These are phyloP conservation scores for Chondrus crispus DNA, from an alignment of 23 red algal genomes.

Conservation along the genomic window DNA sequence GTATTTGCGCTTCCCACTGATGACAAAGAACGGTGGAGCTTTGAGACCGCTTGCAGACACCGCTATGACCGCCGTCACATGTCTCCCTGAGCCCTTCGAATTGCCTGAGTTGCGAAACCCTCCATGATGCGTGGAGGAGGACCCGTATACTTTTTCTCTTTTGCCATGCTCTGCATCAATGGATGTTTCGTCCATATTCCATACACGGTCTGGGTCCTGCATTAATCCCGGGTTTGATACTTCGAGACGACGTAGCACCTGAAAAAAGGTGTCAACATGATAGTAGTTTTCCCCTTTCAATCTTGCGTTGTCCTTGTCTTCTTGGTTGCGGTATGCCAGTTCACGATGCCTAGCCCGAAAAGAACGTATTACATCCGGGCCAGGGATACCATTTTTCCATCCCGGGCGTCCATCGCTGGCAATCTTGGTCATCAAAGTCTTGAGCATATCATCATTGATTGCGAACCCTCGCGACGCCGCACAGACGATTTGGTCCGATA, in stretches of 20 bases:
- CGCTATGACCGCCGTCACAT: neutral
- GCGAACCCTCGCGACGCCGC: no score
- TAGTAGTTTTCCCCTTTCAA: neutral
- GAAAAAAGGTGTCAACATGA: neutral
- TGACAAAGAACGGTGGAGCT: conserved; percentile 6
- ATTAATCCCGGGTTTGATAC: neutral
- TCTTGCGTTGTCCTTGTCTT: neutral
- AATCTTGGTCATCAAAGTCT: neutral
- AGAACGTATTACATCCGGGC: neutral
- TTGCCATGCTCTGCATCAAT: neutral
- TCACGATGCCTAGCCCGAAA: neutral
- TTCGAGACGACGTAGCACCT: neutral
- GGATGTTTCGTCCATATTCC: neutral
- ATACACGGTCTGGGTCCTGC: neutral
- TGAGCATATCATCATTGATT: neutral
- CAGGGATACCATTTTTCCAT: neutral
- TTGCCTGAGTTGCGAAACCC: neutral
- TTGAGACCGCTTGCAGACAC: neutral
- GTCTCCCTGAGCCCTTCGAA: neutral
- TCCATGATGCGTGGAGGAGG: neutral
- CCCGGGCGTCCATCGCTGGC: neutral
- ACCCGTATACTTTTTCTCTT: neutral
- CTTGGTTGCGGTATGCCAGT: neutral
- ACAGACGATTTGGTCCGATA: no score
- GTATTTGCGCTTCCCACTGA: neutral